Conservation (phyloP, 495 filamentous ascomycete species). For the Parathielavia hyrcaniae region DNA sequence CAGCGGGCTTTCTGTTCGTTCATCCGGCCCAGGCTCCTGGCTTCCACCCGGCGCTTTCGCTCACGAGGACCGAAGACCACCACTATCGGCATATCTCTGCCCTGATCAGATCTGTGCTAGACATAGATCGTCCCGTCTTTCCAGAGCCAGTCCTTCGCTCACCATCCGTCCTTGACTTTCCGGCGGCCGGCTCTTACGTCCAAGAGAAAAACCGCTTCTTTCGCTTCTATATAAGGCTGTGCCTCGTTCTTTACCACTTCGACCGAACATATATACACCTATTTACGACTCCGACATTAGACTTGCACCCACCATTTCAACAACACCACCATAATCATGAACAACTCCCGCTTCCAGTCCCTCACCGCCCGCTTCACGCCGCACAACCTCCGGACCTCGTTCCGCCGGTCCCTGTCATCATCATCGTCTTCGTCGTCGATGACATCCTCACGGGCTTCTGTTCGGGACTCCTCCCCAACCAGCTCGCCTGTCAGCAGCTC, state of each 20-base stretch:
- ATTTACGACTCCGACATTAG: not conserved
- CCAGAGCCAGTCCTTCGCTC: slow-evolving; percentile 13
- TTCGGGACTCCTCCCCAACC: slow-evolving; percentile 32
- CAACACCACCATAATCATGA: slow-evolving; percentile 31
- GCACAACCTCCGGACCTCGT: slow-evolving; percentile 43
- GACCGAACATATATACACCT: slow-evolving; percentile 24
- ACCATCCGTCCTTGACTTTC: slow-evolving; percentile 24
- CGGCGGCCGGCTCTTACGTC: slow-evolving; percentile 18
- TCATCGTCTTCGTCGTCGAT: too few relatives aligned
- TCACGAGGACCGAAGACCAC: slow-evolving; percentile 17
- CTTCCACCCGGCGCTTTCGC: slow-evolving; percentile 9
- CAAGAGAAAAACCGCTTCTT: slow-evolving; percentile 21
- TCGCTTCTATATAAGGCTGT: slow-evolving; percentile 31
- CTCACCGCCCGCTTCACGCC: slow-evolving; percentile 46
- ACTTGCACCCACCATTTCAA: slow-evolving; percentile 6
- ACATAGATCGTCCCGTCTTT: slow-evolving; percentile 41
- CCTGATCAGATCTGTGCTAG: slow-evolving; percentile 22
- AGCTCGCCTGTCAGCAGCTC: slow-evolving; percentile 42
- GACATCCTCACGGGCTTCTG: slow-evolving; percentile 34
- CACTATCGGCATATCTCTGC: slow-evolving; percentile 13
- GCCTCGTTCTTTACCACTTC: slow-evolving; percentile 28
- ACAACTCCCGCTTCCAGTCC: slow-evolving; percentile 44
- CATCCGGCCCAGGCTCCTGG: slow-evolving; percentile 10
- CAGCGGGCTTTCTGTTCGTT: slow-evolving; percentile 2
- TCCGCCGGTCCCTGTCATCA: slow-evolving; percentile 43